phyloP scores from a whole-genome alignment of 2,329 filamentous ascomycete genomes.

The Calonectria henricotiae region DNA sequence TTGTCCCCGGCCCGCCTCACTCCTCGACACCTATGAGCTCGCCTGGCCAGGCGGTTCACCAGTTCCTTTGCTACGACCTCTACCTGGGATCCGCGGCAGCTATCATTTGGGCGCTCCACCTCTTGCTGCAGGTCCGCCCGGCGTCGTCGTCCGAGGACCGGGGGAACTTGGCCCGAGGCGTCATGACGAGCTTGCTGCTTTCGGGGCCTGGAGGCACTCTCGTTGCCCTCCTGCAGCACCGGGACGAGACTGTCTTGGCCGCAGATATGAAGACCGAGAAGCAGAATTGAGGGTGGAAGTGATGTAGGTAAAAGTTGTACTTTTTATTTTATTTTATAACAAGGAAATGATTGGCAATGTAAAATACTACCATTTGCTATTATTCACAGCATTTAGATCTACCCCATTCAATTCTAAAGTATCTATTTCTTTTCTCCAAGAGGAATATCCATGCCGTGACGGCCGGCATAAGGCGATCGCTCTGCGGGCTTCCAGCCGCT shows the following conservation, averaged over 20 bases:
- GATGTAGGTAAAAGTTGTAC: neutral
- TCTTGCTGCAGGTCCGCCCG: slow-evolving; percentile 41
- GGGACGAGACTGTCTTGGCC: slow-evolving; percentile 48
- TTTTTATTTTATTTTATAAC: neutral
- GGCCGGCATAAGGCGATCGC: slow-evolving; percentile 70
- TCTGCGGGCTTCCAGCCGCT: slow-evolving; percentile 76
- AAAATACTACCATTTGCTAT: slow-evolving; percentile 15
- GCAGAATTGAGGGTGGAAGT: slow-evolving; percentile 38
- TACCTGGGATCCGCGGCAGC: slow-evolving; percentile 42
- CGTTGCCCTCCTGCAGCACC: slow-evolving; percentile 50
- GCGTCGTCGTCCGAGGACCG: slow-evolving; percentile 42
- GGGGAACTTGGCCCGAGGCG: slow-evolving; percentile 39
- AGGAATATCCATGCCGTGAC: slow-evolving; percentile 48
- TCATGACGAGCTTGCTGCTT: slow-evolving; percentile 45
- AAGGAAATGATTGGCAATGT: slow-evolving; percentile 17
- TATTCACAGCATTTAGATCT: neutral
- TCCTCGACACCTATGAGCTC: slow-evolving; percentile 41
- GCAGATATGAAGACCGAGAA: slow-evolving; percentile 49
- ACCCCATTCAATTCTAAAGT: neutral
- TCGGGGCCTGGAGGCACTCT: slow-evolving; percentile 48
- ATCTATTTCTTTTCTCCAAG: slow-evolving; percentile 44
- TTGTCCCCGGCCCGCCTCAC: slow-evolving; percentile 46
- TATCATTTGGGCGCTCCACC: slow-evolving; percentile 45
- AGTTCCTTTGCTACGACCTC: slow-evolving; percentile 52
- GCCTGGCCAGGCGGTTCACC: slow-evolving; percentile 41